These are phyloP conservation scores for Benincasa hispida DNA, from an alignment of 306 rosid genomes.

Conservation along the genomic window DNA sequence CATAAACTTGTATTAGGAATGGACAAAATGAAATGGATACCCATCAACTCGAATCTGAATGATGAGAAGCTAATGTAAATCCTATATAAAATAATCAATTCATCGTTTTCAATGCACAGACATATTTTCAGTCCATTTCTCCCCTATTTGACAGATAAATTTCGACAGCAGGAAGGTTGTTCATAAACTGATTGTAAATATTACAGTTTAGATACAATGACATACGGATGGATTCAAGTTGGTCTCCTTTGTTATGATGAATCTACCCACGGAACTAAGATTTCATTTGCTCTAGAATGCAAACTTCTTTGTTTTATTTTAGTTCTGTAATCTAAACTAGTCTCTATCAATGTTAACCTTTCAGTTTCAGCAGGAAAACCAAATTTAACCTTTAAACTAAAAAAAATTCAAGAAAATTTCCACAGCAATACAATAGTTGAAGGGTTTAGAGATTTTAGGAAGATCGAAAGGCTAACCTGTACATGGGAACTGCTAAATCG, in stretches of 20 bases:
- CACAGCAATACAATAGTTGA: background rate
- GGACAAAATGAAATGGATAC: background rate
- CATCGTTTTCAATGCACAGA: background rate
- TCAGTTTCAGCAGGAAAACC: background rate
- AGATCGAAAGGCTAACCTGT: slow-evolving; percentile 26
- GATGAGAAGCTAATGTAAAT: too few species aligned
- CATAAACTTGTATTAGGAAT: background rate
- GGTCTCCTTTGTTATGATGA: background rate
- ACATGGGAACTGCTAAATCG: slow-evolving; percentile 29
- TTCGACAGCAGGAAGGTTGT: background rate
- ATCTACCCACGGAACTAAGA: background rate
- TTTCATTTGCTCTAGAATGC: background rate
- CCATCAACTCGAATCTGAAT: background rate
- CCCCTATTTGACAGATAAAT: background rate
- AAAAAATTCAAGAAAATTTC: background rate
- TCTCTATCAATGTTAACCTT: background rate
- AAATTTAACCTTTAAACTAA: too few species aligned
- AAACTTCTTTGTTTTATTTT: background rate
- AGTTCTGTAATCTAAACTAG: background rate
- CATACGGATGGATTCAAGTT: background rate
- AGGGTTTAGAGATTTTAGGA: background rate
- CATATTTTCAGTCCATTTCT: background rate
- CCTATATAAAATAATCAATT: background rate
- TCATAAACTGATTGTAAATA: background rate
- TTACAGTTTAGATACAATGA: background rate